These are phyloP conservation scores for Lentinula raphanica DNA, from an alignment of 768 basidiomycete species.

Conservation along the genomic window DNA sequence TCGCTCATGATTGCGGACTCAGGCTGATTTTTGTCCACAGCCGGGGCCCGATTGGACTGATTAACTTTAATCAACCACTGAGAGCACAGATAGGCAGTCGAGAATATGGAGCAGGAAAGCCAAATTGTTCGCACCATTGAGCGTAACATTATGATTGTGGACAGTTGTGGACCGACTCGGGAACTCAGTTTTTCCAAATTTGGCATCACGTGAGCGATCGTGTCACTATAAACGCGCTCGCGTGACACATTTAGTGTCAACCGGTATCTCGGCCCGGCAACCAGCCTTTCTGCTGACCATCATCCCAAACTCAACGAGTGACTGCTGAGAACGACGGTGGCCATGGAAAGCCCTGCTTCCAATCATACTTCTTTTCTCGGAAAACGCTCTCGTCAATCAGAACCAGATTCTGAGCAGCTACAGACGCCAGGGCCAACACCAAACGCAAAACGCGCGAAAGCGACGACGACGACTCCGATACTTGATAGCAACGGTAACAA, in stretches of 20 bases:
- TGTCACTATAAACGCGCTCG: background rate
- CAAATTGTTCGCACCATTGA: background rate
- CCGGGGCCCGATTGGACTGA: background rate
- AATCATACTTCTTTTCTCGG: conserved; percentile 47
- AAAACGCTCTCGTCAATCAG: conserved; percentile 41
- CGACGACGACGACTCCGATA: conserved; percentile 20
- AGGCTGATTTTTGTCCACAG: background rate
- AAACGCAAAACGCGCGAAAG: conserved; percentile 58
- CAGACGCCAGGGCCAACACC: conserved; percentile 62
- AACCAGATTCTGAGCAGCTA: conserved; percentile 26
- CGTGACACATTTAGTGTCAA: background rate
- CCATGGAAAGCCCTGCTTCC: conserved; percentile 37
- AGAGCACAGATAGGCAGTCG: background rate
- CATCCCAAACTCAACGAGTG: too few relatives aligned
- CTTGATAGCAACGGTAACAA: conserved; percentile 65
- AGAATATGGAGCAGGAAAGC: background rate
- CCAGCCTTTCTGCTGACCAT: background rate
- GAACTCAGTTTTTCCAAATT: background rate
- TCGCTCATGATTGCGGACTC: too few relatives aligned
- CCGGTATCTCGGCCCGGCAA: background rate
- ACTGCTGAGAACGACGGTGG: background rate
- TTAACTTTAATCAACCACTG: background rate
- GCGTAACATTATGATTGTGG: background rate
- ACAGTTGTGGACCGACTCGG: too few relatives aligned
- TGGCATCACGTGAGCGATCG: background rate